phyloP scores from a whole-genome alignment of 345 rosid genomes.

The Eucalyptus cloeziana region DNA sequence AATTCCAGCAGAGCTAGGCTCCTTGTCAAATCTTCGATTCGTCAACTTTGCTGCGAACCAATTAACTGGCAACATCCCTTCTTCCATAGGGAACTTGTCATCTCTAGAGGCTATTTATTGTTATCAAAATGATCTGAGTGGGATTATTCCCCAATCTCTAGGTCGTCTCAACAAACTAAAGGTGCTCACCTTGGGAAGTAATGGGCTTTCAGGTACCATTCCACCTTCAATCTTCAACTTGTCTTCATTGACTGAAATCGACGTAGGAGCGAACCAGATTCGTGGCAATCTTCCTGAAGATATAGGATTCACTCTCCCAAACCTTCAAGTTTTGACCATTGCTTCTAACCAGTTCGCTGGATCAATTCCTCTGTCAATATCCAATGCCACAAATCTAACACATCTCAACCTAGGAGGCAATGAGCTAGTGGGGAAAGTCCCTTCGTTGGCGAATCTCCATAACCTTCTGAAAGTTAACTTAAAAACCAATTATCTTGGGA shows the following conservation, averaged over 20 bases:
- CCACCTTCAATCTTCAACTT: constrained; percentile 16
- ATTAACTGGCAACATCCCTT: neutral
- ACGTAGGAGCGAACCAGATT: neutral
- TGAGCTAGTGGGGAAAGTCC: neutral
- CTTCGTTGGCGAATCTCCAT: neutral
- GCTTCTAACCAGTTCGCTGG: neutral
- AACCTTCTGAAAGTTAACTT: neutral
- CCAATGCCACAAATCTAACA: neutral
- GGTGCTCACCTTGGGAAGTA: neutral
- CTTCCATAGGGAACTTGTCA: neutral
- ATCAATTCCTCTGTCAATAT: neutral
- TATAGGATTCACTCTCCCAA: constrained; percentile 3
- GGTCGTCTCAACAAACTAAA: neutral
- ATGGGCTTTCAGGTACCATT: constrained; percentile 3
- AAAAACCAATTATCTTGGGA: neutral
- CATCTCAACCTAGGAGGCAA: neutral
- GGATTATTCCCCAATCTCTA: neutral
- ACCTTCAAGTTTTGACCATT: neutral
- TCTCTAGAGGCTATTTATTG: neutral
- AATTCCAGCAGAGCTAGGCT: neutral
- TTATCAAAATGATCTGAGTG: neutral
- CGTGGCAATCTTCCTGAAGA: constrained; percentile 7
- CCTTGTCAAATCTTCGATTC: neutral
- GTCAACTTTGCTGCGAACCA: neutral
- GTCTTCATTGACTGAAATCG: neutral